These are phyloP conservation scores for Tausonia pullulans DNA, from an alignment of 1,284 basidiomycete genomes.

Conservation along the genomic window DNA sequence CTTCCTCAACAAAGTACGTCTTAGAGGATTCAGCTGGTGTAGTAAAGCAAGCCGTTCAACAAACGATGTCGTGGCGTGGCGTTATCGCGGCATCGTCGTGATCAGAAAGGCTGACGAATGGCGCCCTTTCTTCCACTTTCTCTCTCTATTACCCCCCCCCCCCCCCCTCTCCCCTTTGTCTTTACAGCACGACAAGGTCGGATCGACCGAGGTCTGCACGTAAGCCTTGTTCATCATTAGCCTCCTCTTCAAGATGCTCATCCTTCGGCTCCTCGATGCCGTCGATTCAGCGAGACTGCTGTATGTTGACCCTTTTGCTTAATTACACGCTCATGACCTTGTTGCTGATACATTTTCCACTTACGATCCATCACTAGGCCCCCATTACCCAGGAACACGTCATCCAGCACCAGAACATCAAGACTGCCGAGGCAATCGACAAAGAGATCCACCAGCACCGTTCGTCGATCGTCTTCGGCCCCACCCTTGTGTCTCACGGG, in stretches of 20 bases:
- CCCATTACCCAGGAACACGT: constrained; percentile 17
- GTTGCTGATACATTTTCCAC: neutral
- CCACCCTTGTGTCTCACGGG: neutral
- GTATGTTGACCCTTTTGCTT: too few relatives aligned
- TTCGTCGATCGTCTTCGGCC: neutral
- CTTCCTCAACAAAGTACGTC: neutral
- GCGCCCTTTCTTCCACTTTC: neutral
- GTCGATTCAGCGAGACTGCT: too few relatives aligned
- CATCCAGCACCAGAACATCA: constrained; percentile 27
- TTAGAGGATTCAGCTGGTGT: too few relatives aligned
- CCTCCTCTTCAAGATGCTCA: too few relatives aligned
- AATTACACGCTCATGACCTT: neutral
- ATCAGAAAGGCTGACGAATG: neutral
- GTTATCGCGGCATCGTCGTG: too few relatives aligned
- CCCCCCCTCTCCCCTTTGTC: neutral
- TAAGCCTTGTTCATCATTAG: constrained; percentile 22
- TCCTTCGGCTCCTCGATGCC: too few relatives aligned
- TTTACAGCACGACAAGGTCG: constrained; percentile 11
- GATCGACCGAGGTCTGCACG: constrained; percentile 32
- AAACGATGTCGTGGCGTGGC: too few relatives aligned
- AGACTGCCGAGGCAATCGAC: constrained; percentile 30
- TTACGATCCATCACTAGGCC: neutral
- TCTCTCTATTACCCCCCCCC: neutral
- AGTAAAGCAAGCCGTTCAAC: too few relatives aligned
- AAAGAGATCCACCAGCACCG: constrained; percentile 32